Evolutionary conservation across 2,329 filamentous ascomycete species (phyloP), one percentile per base, ranked within the genome.

Genomic region (Penicillium sp.): DNA sequence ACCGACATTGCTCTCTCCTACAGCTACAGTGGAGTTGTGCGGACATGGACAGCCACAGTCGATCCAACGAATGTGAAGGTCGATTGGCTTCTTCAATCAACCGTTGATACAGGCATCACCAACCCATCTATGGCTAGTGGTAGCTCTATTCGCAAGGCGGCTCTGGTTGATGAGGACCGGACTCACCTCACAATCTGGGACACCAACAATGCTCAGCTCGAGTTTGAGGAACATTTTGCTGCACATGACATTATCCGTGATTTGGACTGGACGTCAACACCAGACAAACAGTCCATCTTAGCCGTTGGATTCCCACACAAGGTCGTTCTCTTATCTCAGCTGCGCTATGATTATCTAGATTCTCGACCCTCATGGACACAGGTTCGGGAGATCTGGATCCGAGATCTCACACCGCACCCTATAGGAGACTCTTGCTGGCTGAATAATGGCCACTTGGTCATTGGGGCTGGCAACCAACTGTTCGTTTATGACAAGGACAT

Each of bases 341-440:
- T 96, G 77, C 89, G 93, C 13, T 97, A 94, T 69, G 91, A 96
- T 73, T 96, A 96, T 71, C 81, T 96, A 19, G 91, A 93, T 67
- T 88, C 90, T 60, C 89, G 89, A 0, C 90, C 91, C n/a, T 91
- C 92, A 0, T 97, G 93, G 93, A 89, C 90, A 1, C 82, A 89
- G 25, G 89, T 97, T 58, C 83, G 90, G 46, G 89, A 96, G 70
- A 90, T 97, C 56, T 86, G 83, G 67, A 93, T 92, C 58, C 84
- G 89, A 61, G 88, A 93, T 58, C 80, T 92, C 38, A 96, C 92
- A 13, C 90, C 92, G 29, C 91, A 96, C 72, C 90, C 91, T 0
- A 96, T 97, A 50, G 93, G 92, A 2, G 93, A 97, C 71, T 95
- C 92, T 0, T 91, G 91, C 17, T 99, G 94, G 94, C 79, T 97